These are phyloP conservation scores for Fraxinus pennsylvanica DNA, from an alignment of 257 asterid genomes.

Conservation along the genomic window DNA sequence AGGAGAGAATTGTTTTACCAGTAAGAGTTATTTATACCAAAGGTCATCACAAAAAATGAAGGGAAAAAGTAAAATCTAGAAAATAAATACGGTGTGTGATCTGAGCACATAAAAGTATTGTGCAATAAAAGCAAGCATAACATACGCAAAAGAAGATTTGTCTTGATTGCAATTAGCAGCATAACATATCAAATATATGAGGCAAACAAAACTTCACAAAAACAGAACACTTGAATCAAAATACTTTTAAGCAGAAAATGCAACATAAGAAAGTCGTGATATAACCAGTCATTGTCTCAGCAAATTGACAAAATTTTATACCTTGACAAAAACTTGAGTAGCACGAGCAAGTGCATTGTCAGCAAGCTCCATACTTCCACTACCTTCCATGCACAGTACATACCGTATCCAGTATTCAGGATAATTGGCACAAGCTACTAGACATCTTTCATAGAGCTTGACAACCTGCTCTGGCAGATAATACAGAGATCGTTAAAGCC, in stretches of 20 bases:
- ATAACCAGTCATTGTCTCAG: background rate
- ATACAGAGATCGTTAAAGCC: slow-evolving; percentile 30
- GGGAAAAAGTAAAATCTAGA: background rate
- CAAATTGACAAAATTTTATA: slow-evolving; percentile 25
- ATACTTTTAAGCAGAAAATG: background rate
- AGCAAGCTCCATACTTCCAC: slow-evolving; percentile 92
- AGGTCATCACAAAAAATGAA: slow-evolving; percentile 8
- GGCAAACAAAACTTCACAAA: background rate
- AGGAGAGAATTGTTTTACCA: background rate
- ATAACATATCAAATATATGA: background rate
- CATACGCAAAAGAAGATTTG: background rate
- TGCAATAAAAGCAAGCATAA: background rate
- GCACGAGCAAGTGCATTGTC: slow-evolving; percentile 98
- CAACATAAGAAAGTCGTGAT: background rate
- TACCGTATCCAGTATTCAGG: slow-evolving; percentile 96
- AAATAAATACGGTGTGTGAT: slow-evolving; percentile 3
- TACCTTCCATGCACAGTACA: slow-evolving; percentile 80
- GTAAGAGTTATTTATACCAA: background rate
- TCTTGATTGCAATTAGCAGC: background rate
- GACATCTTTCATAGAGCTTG: slow-evolving; percentile 93
- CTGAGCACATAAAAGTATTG: background rate
- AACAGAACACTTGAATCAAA: background rate
- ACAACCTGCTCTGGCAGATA: slow-evolving; percentile 67
- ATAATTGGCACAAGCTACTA: slow-evolving; percentile 96
- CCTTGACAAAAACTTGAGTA: slow-evolving; percentile 93